Evolutionary conservation across 2,329 filamentous ascomycete species (phyloP).

Genomic region (Tolypocladium paradoxum): DNA sequence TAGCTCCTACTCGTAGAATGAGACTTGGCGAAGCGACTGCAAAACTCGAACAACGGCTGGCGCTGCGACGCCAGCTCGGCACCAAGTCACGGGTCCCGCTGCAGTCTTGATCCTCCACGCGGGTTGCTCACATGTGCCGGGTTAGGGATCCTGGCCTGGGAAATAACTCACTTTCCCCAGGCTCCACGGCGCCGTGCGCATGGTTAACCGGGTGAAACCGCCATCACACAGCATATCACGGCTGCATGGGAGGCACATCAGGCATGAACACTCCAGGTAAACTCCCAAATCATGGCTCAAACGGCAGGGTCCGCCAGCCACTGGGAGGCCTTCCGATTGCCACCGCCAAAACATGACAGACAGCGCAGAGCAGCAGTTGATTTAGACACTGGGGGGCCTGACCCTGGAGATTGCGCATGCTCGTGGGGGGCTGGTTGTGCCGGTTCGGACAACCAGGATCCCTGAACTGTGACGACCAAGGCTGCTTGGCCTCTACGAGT

Average conservation of each 20-base stretch:
- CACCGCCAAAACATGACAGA: neutral
- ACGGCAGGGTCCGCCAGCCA: neutral
- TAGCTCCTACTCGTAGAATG: neutral
- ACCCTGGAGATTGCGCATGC: neutral
- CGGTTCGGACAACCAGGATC: neutral
- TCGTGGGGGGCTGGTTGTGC: neutral
- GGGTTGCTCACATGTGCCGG: neutral
- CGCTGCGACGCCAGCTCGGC: neutral
- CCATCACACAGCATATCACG: neutral
- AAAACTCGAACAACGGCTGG: neutral
- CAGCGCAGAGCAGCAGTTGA: neutral
- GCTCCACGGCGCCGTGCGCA: neutral
- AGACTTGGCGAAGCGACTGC: neutral
- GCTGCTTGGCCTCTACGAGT: constrained; percentile 1
- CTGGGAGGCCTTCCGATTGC: neutral
- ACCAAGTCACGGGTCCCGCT: neutral
- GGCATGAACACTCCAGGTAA: neutral
- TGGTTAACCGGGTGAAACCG: too few species aligned
- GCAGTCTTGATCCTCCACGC: neutral
- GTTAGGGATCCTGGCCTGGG: neutral
- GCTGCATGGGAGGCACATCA: neutral
- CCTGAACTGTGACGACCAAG: neutral
- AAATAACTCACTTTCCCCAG: neutral
- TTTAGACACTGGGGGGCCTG: neutral
- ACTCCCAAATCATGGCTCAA: neutral